These are phyloP conservation scores for Phytophthora citricola DNA, from an alignment of 352 stramenopile genomes.

Conservation along the genomic window DNA sequence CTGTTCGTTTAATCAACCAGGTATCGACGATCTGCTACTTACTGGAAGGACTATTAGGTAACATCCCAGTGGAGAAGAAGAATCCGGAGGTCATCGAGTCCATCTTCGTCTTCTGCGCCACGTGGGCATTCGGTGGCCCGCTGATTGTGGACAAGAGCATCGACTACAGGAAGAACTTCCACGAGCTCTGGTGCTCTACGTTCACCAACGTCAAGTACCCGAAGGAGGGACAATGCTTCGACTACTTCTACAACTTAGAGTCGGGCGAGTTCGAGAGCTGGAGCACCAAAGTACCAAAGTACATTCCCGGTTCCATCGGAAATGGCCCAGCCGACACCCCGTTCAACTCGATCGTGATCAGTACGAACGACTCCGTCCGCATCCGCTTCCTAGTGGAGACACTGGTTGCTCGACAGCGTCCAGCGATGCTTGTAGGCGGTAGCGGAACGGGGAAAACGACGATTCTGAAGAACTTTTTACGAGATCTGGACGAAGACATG, in stretches of 20 bases:
- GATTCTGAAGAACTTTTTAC: constrained; percentile 97
- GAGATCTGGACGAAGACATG: constrained; percentile 93
- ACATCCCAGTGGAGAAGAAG: constrained; percentile 91
- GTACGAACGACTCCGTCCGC: constrained; percentile 96
- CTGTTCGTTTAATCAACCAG: constrained; percentile 95
- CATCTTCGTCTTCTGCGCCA: constrained; percentile 96
- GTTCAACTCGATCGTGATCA: constrained; percentile 97
- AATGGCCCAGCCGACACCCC: constrained; percentile 93
- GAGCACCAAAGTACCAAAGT: constrained; percentile 93
- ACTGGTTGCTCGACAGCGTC: constrained; percentile 93
- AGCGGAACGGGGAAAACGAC: constrained; percentile 98
- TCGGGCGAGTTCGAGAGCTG: constrained; percentile 94
- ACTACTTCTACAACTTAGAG: constrained; percentile 97
- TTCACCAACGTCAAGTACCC: constrained; percentile 93
- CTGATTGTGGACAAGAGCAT: constrained; percentile 94
- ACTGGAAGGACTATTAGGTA: constrained; percentile 92
- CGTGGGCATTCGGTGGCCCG: constrained; percentile 97
- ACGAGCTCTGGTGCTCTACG: constrained; percentile 82
- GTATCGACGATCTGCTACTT: constrained; percentile 97
- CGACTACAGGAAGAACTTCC: constrained; percentile 92
- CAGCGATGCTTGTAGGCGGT: constrained; percentile 96
- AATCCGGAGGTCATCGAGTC: constrained; percentile 93
- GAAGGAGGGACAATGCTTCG: constrained; percentile 96
- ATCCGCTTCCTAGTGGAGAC: constrained; percentile 96
- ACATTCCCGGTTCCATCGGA: constrained; percentile 92